Base-by-base conservation (phyloP, 306 rosid genomes). In the Casuarina equisetifolia region DNA sequence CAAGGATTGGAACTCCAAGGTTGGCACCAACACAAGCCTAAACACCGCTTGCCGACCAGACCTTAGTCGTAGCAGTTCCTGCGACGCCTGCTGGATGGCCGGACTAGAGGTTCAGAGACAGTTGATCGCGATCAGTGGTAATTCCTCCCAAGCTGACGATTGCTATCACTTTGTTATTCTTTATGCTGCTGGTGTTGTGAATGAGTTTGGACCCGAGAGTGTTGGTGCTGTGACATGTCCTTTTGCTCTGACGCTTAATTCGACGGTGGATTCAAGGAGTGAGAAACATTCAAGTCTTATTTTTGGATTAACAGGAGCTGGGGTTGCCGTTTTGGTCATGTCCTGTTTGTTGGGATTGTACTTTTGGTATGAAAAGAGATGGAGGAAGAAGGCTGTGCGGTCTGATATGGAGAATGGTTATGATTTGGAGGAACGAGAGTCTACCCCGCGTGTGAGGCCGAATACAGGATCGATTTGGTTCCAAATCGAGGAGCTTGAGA, bases 121-220 rank as follows among this genome's bases (percentile, higher is more conserved):
- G 12, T 82, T 95, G 66, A 70, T 67, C 68, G 6, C 79, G 0
- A 61, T 84, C 15, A 96, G 87, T 75, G 97, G 97, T 83, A 92
- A 95, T 59, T 4, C 73, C 76, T 88, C 97, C 8, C 91, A 4
- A 17, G 69, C 45, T 63, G 0, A 5, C 1, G 62, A 81, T 54
- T 95, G 99, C 64, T 95, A 86, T 74, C 84, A 87, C 77, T 88
- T 76, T 17, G 11, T 89, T 1, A 57, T 95, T 69, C 83, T 95
- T n/a, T 95, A 92, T 83, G 97, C 91, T 78, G 99, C 97, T 83
- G 99, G 94, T 12, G 75, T 95, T 57, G 92, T 91, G 16, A 95
- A 95, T 72, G 84, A 87, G 72, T 70, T 63, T 80, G 99, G 96
- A n/a, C 97, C 97, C 44, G 88, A 88, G 61, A 91, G 99, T 68